Evolutionary conservation across 2,329 filamentous ascomycete genomes (phyloP).

Genomic region (Trichoderma sp.): DNA sequence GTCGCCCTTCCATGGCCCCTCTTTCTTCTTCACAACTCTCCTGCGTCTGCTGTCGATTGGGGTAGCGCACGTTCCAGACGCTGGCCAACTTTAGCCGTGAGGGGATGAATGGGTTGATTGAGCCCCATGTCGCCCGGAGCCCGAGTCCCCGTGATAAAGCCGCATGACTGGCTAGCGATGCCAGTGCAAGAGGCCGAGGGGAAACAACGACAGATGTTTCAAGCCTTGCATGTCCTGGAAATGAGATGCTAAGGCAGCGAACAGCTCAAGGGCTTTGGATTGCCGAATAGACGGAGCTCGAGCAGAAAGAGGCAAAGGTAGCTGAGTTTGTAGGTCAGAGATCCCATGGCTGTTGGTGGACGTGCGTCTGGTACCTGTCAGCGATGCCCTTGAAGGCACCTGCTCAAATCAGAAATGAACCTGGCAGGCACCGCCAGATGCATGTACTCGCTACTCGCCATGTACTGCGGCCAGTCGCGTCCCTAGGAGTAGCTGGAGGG

Average conservation of each 20-base stretch:
- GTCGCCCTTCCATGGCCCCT: conserved; percentile 8
- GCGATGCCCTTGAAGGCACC: neutral
- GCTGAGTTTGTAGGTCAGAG: neutral
- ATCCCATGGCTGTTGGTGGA: neutral
- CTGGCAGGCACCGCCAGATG: neutral
- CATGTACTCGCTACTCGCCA: neutral
- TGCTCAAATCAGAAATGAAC: neutral
- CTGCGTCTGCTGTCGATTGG: conserved; percentile 3
- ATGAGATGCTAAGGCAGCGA: no score
- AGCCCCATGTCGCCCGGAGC: conserved; percentile 1
- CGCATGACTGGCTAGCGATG: conserved; percentile 9
- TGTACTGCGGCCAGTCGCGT: neutral
- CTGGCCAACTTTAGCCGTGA: conserved; percentile 27
- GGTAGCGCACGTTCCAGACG: conserved; percentile 17
- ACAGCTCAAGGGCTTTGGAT: neutral
- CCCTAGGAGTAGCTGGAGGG: no score
- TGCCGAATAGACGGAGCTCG: neutral
- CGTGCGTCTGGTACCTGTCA: neutral
- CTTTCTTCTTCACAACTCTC: conserved; percentile 15
- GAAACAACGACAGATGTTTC: neutral
- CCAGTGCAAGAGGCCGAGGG: neutral
- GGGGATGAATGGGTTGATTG: conserved; percentile 16
- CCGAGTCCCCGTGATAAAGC: conserved; percentile 23
- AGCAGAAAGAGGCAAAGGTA: no score
- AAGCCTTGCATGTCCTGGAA: no score